These are phyloP conservation scores for Lactifluus pinguis DNA, from an alignment of 768 basidiomycete genomes.

Conservation along the genomic window DNA sequence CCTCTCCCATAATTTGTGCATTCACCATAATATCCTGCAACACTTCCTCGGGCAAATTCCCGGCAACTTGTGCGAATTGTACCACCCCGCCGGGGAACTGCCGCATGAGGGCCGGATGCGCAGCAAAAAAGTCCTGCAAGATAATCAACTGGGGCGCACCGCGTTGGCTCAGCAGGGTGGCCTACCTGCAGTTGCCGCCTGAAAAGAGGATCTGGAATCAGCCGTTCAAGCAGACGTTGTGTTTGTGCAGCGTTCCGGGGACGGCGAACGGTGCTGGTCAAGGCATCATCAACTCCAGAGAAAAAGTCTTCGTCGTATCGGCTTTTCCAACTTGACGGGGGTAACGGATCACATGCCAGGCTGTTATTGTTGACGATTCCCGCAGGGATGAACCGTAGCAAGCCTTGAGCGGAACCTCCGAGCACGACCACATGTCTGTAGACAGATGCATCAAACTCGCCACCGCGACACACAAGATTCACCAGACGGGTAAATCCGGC, in stretches of 20 bases:
- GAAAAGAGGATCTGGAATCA: conserved; percentile 50
- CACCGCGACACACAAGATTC: conserved; percentile 32
- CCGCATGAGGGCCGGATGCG: conserved; percentile 42
- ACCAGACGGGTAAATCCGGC: conserved; percentile 27
- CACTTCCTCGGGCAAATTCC: conserved; percentile 17
- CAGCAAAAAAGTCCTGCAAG: conserved; percentile 44
- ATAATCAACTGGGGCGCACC: background rate
- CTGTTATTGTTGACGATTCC: conserved; percentile 42
- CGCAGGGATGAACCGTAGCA: conserved; percentile 67
- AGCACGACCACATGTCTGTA: conserved; percentile 76
- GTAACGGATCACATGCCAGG: conserved; percentile 80
- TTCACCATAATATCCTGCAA: conserved; percentile 15
- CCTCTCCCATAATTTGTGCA: conserved; percentile 15
- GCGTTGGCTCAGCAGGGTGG: background rate
- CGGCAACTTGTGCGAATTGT: conserved; percentile 30
- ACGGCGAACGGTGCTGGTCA: conserved; percentile 24
- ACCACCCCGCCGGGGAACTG: conserved; percentile 59
- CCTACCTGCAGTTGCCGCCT: conserved; percentile 48
- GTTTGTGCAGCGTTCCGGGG: conserved; percentile 37
- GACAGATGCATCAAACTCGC: conserved; percentile 39
- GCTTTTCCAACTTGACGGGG: conserved; percentile 52
- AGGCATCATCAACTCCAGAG: conserved; percentile 46
- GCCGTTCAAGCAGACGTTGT: conserved; percentile 43
- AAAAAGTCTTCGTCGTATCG: conserved; percentile 74
- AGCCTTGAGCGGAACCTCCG: conserved; percentile 47